A percentile compares a stretch with the other conserved stretches of the same genome.
phyloP scores from a whole-genome alignment of 2,329 filamentous ascomycete species.

The Penicillium sp. region DNA sequence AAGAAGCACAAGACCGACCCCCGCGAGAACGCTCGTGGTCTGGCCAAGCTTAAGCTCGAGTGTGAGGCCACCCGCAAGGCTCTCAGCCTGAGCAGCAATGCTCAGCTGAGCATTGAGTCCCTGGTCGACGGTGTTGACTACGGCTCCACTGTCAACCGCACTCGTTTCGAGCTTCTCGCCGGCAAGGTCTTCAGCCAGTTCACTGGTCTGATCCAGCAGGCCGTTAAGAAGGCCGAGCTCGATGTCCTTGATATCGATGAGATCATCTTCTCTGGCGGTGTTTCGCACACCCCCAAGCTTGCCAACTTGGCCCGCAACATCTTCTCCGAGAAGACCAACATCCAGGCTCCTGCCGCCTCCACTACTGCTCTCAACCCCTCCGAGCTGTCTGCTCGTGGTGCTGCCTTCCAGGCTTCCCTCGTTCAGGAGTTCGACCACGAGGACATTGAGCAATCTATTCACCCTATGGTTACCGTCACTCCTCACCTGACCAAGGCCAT shows the following conservation, averaged over 20 bases:
- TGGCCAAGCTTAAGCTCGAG: constrained; percentile 92
- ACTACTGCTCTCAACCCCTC: constrained; percentile 84
- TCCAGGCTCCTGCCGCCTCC: constrained; percentile 80
- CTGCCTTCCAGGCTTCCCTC: constrained; percentile 90
- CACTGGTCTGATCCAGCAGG: constrained; percentile 78
- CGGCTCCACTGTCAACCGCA: constrained; percentile 84
- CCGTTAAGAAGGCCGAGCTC: constrained; percentile 84
- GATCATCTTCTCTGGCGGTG: constrained; percentile 88
- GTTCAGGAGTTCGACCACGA: constrained; percentile 91
- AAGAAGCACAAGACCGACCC: constrained; percentile 95
- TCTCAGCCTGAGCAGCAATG: constrained; percentile 81
- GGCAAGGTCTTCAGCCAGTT: constrained; percentile 86
- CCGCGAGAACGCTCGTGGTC: constrained; percentile 71
- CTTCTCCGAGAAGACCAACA: constrained; percentile 75
- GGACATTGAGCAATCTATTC: constrained; percentile 93
- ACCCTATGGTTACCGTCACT: constrained; percentile 90
- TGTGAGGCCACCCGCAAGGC: constrained; percentile 89
- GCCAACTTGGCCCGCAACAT: constrained; percentile 73
- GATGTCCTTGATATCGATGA: constrained; percentile 92
- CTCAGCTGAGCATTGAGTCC: constrained; percentile 89
- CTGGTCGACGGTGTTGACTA: constrained; percentile 88
- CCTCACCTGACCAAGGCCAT: constrained; percentile 87
- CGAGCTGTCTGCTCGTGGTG: constrained; percentile 82
- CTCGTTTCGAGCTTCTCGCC: constrained; percentile 85
- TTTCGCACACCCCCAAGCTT: constrained; percentile 90